A percentile compares a stretch with the other conserved stretches of the same genome.
These are phyloP conservation scores for Spergularia bocconei DNA, from an alignment of 148 eudicot genomes.

Conservation along the genomic window DNA sequence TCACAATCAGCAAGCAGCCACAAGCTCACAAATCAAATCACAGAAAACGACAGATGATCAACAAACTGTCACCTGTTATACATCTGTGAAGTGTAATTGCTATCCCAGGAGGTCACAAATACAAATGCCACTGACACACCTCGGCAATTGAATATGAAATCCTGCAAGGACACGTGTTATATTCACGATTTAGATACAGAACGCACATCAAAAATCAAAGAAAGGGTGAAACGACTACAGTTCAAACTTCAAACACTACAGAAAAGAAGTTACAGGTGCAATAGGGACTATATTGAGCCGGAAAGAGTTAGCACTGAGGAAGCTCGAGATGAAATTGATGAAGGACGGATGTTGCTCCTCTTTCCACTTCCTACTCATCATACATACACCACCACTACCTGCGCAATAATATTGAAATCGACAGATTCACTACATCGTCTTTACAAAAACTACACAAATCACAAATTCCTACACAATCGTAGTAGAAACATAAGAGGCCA, in stretches of 20 bases:
- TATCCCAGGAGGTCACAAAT: constrained; percentile 72
- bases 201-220: background rate
- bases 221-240: background rate
- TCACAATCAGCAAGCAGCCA: constrained; percentile 19
- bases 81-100: constrained; percentile 32
- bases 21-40: background rate
- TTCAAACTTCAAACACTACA: background rate
- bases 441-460: background rate
- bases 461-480: background rate
- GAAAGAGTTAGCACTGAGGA: constrained; percentile 67
- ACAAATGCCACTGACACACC: constrained; percentile 90
- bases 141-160: constrained; percentile 91
- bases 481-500: background rate
- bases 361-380: constrained; percentile 88
- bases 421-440: background rate
- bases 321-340: constrained; percentile 68
- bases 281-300: constrained; percentile 72
- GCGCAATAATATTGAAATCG: constrained; percentile 13
- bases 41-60: background rate
- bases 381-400: constrained; percentile 77
- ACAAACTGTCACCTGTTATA: constrained; percentile 53
- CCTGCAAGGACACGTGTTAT: constrained; percentile 40
- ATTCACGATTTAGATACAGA: background rate
- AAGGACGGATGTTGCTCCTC: constrained; percentile 79
- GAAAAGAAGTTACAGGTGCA: constrained; percentile 59